Evolutionary conservation across 2,329 filamentous ascomycete genomes (phyloP), one percentile per base, ranked within the genome.

Genomic region (Plenodomus lindquistii): DNA sequence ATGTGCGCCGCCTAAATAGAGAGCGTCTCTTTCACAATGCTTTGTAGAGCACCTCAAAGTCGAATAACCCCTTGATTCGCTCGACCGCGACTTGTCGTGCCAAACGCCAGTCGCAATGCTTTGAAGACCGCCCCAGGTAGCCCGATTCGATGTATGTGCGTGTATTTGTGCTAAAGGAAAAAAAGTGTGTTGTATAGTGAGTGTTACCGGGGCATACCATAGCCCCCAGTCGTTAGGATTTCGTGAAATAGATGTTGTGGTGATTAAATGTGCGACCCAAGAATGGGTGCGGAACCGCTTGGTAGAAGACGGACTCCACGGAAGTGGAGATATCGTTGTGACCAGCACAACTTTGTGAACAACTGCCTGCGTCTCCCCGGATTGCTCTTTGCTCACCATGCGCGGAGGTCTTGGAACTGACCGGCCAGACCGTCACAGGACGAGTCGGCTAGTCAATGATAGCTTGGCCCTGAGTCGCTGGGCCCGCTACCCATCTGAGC

Each of bases 391-490:
- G 46, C 52, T 66, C 57, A 65, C 57, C 55, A 63, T 43, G 63
- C 60, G 49, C 57, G 55, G 38, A 69, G 52, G 27, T 54, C 49
- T 44, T 67, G 54, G 50, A 69, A 66, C 43, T 63, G 52, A 18
- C 49, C 50, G 29, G 52, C 40, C 35, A 59, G 44, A 22, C 42
- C 48, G 20, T 54, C 47, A 41, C 48, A 48, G 10, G 40, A 20
- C 20, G 53, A 55, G 42, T 67, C 68, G 66, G 65, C 53, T 29
- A 70, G 67, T 72, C 68, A 71, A 44, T 70, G 69, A 49, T 65
- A 72, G 51, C 55, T 56, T 47, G 60, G 51, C 42, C 59, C 60
- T 38, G 64, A 59, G 52, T 72, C 67, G 59, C 61, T 65, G 19
- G 66, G 61, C 31, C 65, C 62, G 22, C 59, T 55, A 31, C 54